Percentiles rank a stretch among this genome's conserved stretches.
phyloP scores from a whole-genome alignment of 768 basidiomycete species.

The Phylloporus sp. region DNA sequence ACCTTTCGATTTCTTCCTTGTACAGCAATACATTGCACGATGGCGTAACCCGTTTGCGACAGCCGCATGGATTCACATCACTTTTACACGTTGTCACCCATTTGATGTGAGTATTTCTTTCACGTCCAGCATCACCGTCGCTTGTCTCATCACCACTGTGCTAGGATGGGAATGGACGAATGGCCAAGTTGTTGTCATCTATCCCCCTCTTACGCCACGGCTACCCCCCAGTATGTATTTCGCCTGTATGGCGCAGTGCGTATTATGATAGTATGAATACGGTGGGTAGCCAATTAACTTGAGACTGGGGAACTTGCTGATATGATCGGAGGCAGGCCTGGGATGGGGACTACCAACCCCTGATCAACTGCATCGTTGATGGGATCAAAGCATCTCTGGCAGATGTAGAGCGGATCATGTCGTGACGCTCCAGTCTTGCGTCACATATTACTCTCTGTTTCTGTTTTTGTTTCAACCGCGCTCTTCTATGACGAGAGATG shows the following conservation, averaged over 20 bases:
- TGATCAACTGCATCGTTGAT: conserved; percentile 31
- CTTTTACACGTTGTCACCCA: conserved; percentile 33
- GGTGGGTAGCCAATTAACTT: conserved; percentile 12
- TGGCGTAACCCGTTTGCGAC: conserved; percentile 38
- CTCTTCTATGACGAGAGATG: neutral
- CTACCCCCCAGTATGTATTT: conserved; percentile 30
- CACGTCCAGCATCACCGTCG: neutral
- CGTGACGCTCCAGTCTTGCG: neutral
- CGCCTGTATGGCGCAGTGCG: conserved; percentile 17
- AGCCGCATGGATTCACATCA: conserved; percentile 34
- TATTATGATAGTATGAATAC: conserved; percentile 34
- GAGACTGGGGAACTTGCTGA: neutral
- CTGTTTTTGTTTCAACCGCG: too few species aligned
- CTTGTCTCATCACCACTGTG: neutral
- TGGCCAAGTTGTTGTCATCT: conserved; percentile 33
- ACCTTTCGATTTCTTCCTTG: too few species aligned
- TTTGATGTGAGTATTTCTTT: conserved; percentile 26
- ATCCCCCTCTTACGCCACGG: conserved; percentile 33
- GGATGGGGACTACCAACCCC: conserved; percentile 33
- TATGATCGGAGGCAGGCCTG: conserved; percentile 19
- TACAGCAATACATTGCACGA: conserved; percentile 34
- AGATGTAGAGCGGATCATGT: conserved; percentile 31
- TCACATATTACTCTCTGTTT: neutral
- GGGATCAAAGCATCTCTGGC: conserved; percentile 21
- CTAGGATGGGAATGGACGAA: conserved; percentile 36